A percentile compares a stretch with the other conserved stretches of the same genome.
These are phyloP conservation scores for Sonneratia caseolaris DNA, from an alignment of 345 rosid genomes.

Conservation along the genomic window DNA sequence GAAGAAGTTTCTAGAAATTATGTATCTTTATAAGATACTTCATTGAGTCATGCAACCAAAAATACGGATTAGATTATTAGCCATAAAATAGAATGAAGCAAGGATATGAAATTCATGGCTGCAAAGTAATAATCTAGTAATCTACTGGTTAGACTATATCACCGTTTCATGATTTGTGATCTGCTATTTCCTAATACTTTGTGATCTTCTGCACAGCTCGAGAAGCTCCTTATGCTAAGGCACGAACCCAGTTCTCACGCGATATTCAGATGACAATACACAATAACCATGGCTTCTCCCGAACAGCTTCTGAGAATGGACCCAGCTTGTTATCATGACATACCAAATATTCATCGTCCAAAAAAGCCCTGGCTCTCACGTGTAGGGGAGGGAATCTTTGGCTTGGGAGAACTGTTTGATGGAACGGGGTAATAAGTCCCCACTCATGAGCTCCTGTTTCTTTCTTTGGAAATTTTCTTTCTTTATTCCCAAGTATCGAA, in stretches of 20 bases:
- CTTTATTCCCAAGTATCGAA: background rate
- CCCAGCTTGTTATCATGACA: conserved; percentile 28
- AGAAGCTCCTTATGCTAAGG: conserved; percentile 98
- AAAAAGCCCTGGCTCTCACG: background rate
- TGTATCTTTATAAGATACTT: background rate
- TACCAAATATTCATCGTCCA: background rate
- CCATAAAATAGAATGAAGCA: background rate
- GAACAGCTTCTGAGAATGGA: conserved; percentile 58
- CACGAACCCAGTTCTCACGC: conserved; percentile 65
- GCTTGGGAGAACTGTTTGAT: background rate
- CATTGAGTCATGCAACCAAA: background rate
- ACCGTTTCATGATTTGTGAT: background rate
- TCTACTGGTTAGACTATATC: background rate
- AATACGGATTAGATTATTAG: background rate
- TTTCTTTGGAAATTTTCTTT: background rate
- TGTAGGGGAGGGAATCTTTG: background rate
- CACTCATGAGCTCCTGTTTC: background rate
- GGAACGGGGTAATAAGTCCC: background rate
- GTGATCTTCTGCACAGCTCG: conserved; percentile 41
- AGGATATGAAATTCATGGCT: background rate
- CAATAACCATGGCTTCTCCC: conserved; percentile 49
- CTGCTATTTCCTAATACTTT: conserved; percentile 6
- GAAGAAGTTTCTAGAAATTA: background rate
- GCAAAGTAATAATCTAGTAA: background rate
- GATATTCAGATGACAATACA: conserved; percentile 84